Base-by-base conservation (phyloP, 371 early-diverging fungal genomes). In the Cladochytrium tenue region DNA sequence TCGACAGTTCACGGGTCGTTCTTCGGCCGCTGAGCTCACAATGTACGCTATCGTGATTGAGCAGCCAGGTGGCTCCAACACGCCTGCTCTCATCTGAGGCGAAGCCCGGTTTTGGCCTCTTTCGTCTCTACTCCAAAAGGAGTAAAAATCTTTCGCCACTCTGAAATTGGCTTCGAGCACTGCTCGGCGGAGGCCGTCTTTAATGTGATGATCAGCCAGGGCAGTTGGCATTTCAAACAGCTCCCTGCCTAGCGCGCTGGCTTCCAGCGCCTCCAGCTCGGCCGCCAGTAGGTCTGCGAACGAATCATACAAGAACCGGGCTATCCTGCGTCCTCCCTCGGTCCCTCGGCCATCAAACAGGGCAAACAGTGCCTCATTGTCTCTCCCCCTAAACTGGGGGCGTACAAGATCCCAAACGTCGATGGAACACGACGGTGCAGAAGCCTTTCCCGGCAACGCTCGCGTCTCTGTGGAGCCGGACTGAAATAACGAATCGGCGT, bases 361-460 rank as follows among this genome's bases (percentile, higher is more conserved):
- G 2, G 89, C 96, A 83, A 95, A 95, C 4, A 95, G 63, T 43
- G 90, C 89, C 62, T 94, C 93, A 59, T 94, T 92, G 43, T 92
- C 91, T n/a, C 83, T 76, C 55, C 85, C 87, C 43, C 92, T 80
- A 71, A 94, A 92, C 30, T 89, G 83, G 5, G 93, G 91, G 77
- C 88, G 83, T 3, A 91, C 92, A 33, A 90, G 68, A 68, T 93
- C 95, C 91, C 93, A 92, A 4, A 88, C 81, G 1, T 88, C 81
- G 13, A 92, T 71, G 53, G 17, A 1, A 31, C 26, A 17, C 17
- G 51, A 27, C 53, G 58, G 13, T 43, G 67, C 17, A 23, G 26
- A 13, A 28, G 55, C 25, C 20, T 7, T 15, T 7, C 31, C 33
- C 17, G 65, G n/a, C 13, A 35, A 50, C 4, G 58, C 33, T 2